Evolutionary conservation across 257 asterid genomes (phyloP), one percentile per base, ranked within the genome.

Genomic region (Nicotiana tomentosiformis): DNA sequence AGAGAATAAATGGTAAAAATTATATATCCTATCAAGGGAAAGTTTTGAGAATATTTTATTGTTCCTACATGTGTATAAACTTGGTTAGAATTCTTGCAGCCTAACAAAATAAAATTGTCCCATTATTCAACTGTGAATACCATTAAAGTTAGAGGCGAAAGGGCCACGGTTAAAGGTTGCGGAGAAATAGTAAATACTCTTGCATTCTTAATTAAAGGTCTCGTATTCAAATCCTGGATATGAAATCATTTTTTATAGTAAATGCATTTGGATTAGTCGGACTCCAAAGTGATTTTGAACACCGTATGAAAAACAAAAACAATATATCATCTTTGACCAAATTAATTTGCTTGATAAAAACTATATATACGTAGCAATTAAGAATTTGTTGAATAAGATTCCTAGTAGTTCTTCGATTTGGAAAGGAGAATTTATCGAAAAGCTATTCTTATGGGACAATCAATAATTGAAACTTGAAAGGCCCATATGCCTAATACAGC

Each of bases 191-290:
- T 3, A 32, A 3, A 0, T 32, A 32, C 4, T 3, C 4, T 32
- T 3, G 0, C 4, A 3, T 32, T 3, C 35, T 3, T 32, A 32
- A 32, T 3, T 32, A 32, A 32, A 32, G 35, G 5, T 32, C 5
- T 32, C 35, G 5, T 0, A 0, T 32, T 32, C 35, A 0, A 32
- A 0, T 0, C 0, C 4, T 32, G 0, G 3, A 3, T 32, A 4
- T 7, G 3, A 43, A 43, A 11, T 43, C 11, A 43, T 43, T 7
- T 43, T 43, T 8, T 0, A 10, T 39, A 43, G 10, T 0, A 4
- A 55, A 15, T 14, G 8, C 6, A 55, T 55, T 15, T 4, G n/a
- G 8, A 55, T 55, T 55, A 17, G 1, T 55, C 6, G 3, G 60
- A 9, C 1, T 0, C 7, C 6, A 39, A 39, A 7, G 3, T 2